Evolutionary conservation across 1,284 basidiomycete genomes (phyloP).

Genomic region (Ceratobasidium sp.): DNA sequence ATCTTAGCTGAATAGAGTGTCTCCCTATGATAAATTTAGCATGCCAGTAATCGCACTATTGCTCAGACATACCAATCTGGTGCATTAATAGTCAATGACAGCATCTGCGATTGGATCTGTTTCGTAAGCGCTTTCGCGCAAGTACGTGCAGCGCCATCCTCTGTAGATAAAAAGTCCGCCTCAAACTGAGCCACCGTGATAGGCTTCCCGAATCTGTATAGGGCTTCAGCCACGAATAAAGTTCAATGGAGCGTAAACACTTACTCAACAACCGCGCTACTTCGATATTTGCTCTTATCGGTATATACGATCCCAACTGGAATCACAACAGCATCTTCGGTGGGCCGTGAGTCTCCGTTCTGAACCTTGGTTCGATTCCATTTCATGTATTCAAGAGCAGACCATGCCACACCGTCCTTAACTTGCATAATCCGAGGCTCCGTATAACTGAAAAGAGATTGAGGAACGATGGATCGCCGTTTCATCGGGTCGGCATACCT

Average conservation of each 20-base stretch:
- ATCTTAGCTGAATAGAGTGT: conserved; percentile 85
- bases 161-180: conserved; percentile 74
- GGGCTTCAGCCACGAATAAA: background rate
- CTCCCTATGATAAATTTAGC: conserved; percentile 62
- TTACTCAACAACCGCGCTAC: conserved; percentile 60
- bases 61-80: conserved; percentile 79
- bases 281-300: conserved; percentile 93
- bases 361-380: conserved; percentile 65
- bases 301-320: conserved; percentile 93
- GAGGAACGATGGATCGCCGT: background rate
- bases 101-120: conserved; percentile 72
- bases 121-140: conserved; percentile 90
- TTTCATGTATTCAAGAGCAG: conserved; percentile 89
- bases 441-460: conserved; percentile 59
- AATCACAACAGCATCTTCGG: conserved; percentile 65
- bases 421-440: conserved; percentile 91
- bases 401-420: conserved; percentile 97
- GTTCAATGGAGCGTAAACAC: conserved; percentile 43
- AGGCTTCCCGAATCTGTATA: conserved; percentile 76
- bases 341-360: conserved; percentile 51
- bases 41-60: background rate
- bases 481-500: conserved; percentile 35
- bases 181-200: conserved; percentile 79
- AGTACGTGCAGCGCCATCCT: conserved; percentile 71
- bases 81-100: conserved; percentile 85